A percentile compares a stretch with the other conserved stretches of the same genome.
Conservation (phyloP, 148 eudicot genomes). For the Selenicereus undatus region DNA sequence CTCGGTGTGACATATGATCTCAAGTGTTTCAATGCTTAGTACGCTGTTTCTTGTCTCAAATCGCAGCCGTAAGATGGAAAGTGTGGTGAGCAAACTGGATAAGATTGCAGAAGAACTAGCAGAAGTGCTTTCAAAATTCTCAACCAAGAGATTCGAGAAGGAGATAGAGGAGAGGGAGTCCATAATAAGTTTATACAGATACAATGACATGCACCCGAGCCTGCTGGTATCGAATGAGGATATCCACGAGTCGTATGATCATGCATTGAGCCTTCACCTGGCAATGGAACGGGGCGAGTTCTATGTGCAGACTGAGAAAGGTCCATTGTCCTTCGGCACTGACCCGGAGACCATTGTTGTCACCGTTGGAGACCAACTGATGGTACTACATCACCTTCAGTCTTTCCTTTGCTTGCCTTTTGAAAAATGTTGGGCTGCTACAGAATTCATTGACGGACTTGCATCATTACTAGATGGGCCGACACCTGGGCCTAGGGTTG, state of each 20-base stretch:
- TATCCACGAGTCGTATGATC: slow-evolving; percentile 37
- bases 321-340: slow-evolving; percentile 45
- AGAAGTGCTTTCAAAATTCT: slow-evolving; percentile 34
- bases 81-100: slow-evolving; percentile 47
- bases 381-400: slow-evolving; percentile 35
- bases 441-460: not conserved
- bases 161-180: slow-evolving; percentile 45
- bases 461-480: not conserved
- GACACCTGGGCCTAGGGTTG: not conserved
- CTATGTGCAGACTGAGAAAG: slow-evolving; percentile 40
- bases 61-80: slow-evolving; percentile 62
- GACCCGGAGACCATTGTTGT: slow-evolving; percentile 59
- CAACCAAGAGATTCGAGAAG: slow-evolving; percentile 29
- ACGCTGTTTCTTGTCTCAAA: not conserved
- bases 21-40: not conserved
- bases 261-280: slow-evolving; percentile 55
- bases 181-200: slow-evolving; percentile 49
- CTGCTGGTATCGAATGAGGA: slow-evolving; percentile 32
- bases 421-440: not conserved
- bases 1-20: no score
- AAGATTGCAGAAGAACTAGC: slow-evolving; percentile 52
- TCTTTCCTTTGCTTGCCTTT: not conserved
- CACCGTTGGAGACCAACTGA: slow-evolving; percentile 57
- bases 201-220: slow-evolving; percentile 42
- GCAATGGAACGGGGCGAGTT: slow-evolving; percentile 55